These are phyloP conservation scores for Neofusicoccum umdonicola DNA, from an alignment of 2,329 filamentous ascomycete species.

Conservation along the genomic window DNA sequence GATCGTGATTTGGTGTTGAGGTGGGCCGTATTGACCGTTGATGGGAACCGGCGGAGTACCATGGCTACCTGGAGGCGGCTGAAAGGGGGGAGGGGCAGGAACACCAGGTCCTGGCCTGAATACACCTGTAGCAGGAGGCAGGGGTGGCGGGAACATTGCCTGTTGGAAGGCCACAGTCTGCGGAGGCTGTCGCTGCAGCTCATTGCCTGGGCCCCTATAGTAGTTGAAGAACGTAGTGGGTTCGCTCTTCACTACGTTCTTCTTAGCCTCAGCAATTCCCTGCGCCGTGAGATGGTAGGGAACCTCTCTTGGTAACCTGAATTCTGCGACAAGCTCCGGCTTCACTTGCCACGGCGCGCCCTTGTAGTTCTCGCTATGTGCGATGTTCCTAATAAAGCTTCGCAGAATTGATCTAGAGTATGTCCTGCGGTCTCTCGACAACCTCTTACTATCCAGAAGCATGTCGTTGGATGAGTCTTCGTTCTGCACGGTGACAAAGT, in stretches of 20 bases:
- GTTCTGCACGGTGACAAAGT: conserved; percentile 11
- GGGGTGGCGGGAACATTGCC: not conserved
- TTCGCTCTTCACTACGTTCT: conserved; percentile 57
- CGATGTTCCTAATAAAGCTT: conserved; percentile 91
- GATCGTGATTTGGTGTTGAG: conserved; percentile 1
- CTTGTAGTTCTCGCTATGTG: conserved; percentile 88
- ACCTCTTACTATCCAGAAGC: conserved; percentile 52
- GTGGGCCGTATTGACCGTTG: conserved; percentile 10
- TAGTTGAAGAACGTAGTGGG: conserved; percentile 17
- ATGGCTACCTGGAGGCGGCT: not conserved
- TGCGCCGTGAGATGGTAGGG: conserved; percentile 50
- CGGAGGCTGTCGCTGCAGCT: conserved; percentile 11
- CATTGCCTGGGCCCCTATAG: conserved; percentile 3
- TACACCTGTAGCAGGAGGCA: not conserved
- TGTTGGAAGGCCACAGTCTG: conserved; percentile 8
- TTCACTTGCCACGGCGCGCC: conserved; percentile 98
- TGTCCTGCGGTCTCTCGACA: conserved; percentile 81
- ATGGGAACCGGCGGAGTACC: not conserved
- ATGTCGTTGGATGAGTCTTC: conserved; percentile 44
- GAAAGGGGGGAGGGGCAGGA: conserved; percentile 7
- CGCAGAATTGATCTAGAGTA: conserved; percentile 94
- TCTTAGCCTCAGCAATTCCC: conserved; percentile 49
- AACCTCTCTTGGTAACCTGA: conserved; percentile 83
- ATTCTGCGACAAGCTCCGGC: conserved; percentile 75
- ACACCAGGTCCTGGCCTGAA: conserved; percentile 10